Base-by-base conservation (phyloP, 805 yeast species). In the Candida sphagnicola region DNA sequence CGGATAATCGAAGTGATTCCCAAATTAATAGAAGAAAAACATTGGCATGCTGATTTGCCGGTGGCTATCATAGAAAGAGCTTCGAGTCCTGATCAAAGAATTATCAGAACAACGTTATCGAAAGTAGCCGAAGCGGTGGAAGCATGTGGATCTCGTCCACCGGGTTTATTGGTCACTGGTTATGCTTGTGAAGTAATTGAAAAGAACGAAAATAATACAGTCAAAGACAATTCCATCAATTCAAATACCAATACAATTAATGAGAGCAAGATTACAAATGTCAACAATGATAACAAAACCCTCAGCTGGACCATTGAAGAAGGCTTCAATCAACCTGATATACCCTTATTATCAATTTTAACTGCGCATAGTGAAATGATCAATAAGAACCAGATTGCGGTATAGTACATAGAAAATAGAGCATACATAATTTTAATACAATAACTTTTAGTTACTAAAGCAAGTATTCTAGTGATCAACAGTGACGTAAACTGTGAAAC, bases 1-100 rank as follows among this genome's bases (percentile, higher is more conserved):
- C 72, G 97, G 43, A 75, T 78, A 4, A 70, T 68, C 4, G 82
- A 78, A 8, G 64, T 84, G 44, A 57, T 80, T 4, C 75, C 77
- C 0, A 62, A 59, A 10, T 58, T 77, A 28, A 51, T 67, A 5
- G 44, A 45, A 2, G 66, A 66, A 2, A 72, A 71, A 31, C 62
- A 68, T 0, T 91, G 96, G 96, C 81, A 80, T 37, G 61, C 69
- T 1, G 67, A 73, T 14, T 67, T 84, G 5, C 96, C 97, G 0
- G 86, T 85, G 19, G 88, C 93, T 2, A 80, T 90, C 16, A 78
- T 91, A 2, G 98, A 91, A 58, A 72, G 97, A 41, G 95, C 96
- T 0, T 81, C 93, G 12, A 89, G 97, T 59, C 89, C 93, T 0
- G 98, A 90, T 55, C 97, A 91, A 62, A 31, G 98, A 40, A 74